A percentile compares a stretch with the other conserved stretches of the same genome.
phyloP scores from a whole-genome alignment of 257 asterid genomes.

The Paraleonurus japonicus region DNA sequence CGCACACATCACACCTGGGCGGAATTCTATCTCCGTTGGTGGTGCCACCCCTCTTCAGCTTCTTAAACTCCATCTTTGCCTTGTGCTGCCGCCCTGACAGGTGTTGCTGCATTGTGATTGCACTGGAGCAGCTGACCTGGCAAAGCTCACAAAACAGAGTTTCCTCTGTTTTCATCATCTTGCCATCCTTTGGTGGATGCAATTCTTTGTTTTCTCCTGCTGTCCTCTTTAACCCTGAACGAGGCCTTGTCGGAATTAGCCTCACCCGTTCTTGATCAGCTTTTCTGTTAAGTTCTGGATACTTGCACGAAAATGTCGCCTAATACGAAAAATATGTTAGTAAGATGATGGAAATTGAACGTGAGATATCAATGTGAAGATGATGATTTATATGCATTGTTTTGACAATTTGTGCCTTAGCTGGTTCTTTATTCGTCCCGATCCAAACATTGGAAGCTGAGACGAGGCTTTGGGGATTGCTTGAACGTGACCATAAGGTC shows the following conservation, averaged over 20 bases:
- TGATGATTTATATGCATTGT: background rate
- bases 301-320: background rate
- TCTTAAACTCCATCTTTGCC: constrained; percentile 34
- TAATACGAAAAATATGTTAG: background rate
- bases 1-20: constrained; percentile 44
- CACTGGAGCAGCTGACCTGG: constrained; percentile 41
- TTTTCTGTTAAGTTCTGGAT: background rate
- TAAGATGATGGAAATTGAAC: background rate
- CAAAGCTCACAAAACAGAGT: constrained; percentile 42
- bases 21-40: background rate
- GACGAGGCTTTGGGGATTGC: background rate
- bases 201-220: background rate
- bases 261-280: background rate
- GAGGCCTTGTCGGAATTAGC: background rate
- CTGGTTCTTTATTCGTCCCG: background rate
- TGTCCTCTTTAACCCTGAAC: constrained; percentile 32
- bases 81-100: constrained; percentile 53
- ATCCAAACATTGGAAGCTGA: constrained; percentile 15
- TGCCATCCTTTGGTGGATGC: background rate
- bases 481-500: constrained; percentile 17
- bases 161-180: background rate
- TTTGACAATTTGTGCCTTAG: background rate
- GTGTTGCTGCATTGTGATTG: constrained; percentile 35
- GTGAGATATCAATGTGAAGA: background rate
- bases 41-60: constrained; percentile 9